Evolutionary conservation across 257 asterid species (phyloP), one percentile per base, ranked within the genome.

Genomic region (Capsicum chinense): DNA sequence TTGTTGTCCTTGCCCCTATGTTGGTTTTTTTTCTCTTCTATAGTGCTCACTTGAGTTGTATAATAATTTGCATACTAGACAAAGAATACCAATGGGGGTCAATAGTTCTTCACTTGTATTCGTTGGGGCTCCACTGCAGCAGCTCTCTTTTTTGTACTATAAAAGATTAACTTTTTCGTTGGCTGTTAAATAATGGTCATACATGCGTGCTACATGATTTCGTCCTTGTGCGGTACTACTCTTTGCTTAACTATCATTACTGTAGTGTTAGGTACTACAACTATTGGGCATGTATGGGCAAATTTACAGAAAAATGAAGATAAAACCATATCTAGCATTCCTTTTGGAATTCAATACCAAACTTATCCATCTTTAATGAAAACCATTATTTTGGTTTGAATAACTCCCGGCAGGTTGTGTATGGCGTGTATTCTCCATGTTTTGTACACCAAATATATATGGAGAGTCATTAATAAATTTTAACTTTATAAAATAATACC

Each of bases 41-140:
- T 92, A 97, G 99, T 80, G 88, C 17, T 47, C 99, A 97, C 88
- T 97, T 99, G 99, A 97, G 99, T 92, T 91, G 95, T 97, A 91
- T 90, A 85, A 94, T 95, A 85, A 92, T 97, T 80, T 93, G 97
- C 87, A 92, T 93, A 79, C 99, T 98, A 79, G 86, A 90, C 48
- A 93, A 92, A 88, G 95, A 94, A 86, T 95, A 90, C 84, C 92
- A 88, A 83, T 88, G 88, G 2, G 95, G 96, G 57, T 95, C 92
- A 52, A 81, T 90, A 70, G 64, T 95, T 60, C 97, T 95, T 88
- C 99, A 97, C 91, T 88, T 97, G 92, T 99, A 97, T 92, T 97
- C 99, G 69, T 86, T 97, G 54, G 90, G 93, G 87, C 80, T 91
- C 85, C 99, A 97, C 86, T 5, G 1, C 73, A 95, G 97, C 92